phyloP scores from a whole-genome alignment of 1,284 basidiomycete genomes.

The Boletus semigastroideus region DNA sequence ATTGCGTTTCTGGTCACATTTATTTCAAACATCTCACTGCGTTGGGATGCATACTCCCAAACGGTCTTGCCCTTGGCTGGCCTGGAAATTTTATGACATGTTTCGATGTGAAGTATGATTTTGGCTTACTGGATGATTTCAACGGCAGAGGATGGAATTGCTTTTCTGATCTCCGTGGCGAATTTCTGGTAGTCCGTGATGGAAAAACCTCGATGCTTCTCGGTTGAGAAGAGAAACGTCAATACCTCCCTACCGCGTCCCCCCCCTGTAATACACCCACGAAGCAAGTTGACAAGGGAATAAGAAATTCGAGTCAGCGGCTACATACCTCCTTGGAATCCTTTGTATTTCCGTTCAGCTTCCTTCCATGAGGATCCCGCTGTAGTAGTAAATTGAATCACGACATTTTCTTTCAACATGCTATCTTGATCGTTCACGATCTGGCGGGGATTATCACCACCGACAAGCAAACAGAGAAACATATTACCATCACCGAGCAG shows the following conservation, averaged over 20 bases:
- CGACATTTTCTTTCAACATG: slow-evolving; percentile 17
- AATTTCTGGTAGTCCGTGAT: slow-evolving; percentile 26
- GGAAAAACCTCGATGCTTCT: slow-evolving; percentile 15
- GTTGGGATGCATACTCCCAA: slow-evolving; percentile 12
- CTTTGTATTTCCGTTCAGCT: slow-evolving; percentile 14
- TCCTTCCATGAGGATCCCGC: slow-evolving; percentile 10
- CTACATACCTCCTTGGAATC: slow-evolving; percentile 26
- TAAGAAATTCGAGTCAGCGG: not conserved
- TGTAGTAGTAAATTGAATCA: slow-evolving; percentile 24
- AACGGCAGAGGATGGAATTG: not conserved
- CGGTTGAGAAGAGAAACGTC: slow-evolving; percentile 26
- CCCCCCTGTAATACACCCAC: slow-evolving; percentile 17
- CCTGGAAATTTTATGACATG: slow-evolving; percentile 10
- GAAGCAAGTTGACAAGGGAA: not conserved
- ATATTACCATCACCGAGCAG: slow-evolving; percentile 15
- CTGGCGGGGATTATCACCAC: slow-evolving; percentile 7
- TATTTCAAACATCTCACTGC: slow-evolving; percentile 22
- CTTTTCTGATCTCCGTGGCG: slow-evolving; percentile 13
- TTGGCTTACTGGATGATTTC: slow-evolving; percentile 19
- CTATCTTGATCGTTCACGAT: slow-evolving; percentile 20
- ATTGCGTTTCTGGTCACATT: slow-evolving; percentile 3
- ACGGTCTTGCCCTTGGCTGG: slow-evolving; percentile 15
- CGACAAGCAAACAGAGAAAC: not conserved
- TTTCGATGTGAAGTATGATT: not conserved
- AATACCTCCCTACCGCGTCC: slow-evolving; percentile 8